Percentiles rank a stretch among this genome's conserved stretches.
These are phyloP conservation scores for Herpotrichia juniperi DNA, from an alignment of 2,329 filamentous ascomycete species.

Conservation along the genomic window DNA sequence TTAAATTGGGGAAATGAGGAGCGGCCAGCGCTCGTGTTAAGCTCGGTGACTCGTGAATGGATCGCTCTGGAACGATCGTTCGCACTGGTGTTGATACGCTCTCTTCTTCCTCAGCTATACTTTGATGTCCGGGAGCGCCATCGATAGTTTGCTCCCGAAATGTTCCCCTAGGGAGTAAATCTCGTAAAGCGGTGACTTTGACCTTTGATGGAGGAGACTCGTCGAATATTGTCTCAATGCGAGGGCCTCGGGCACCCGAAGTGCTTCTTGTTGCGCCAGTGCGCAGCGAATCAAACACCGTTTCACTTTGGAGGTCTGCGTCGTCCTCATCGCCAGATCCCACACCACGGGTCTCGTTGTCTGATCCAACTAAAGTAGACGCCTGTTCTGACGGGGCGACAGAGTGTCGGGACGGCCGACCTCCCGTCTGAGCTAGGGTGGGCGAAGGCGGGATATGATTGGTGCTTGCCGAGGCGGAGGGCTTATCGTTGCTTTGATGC, in stretches of 20 bases:
- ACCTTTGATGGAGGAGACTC: conserved; percentile 66
- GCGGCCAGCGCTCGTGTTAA: conserved; percentile 30
- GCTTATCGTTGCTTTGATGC: conserved; percentile 38
- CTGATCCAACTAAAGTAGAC: conserved; percentile 72
- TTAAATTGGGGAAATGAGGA: conserved; percentile 47
- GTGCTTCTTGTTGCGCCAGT: conserved; percentile 72
- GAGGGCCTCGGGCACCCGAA: conserved; percentile 70
- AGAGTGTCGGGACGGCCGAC: conserved; percentile 58
- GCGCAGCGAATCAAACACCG: conserved; percentile 76
- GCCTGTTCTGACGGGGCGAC: conserved; percentile 63
- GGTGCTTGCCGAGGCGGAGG: conserved; percentile 32
- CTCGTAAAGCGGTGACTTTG: conserved; percentile 53
- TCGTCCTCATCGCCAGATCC: conserved; percentile 77
- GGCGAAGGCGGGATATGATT: conserved; percentile 44
- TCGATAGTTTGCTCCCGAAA: conserved; percentile 46
- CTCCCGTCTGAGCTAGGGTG: conserved; percentile 40
- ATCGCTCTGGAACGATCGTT: conserved; percentile 46
- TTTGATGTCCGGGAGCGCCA: conserved; percentile 46
- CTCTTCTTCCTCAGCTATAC: conserved; percentile 58
- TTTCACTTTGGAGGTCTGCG: conserved; percentile 79
- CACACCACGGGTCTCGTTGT: conserved; percentile 69
- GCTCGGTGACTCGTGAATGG: conserved; percentile 44
- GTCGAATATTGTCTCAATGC: conserved; percentile 80
- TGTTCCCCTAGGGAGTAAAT: conserved; percentile 55
- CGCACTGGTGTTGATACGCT: conserved; percentile 55